These are phyloP conservation scores for Candida ortonii DNA, from an alignment of 805 yeast genomes.

Conservation along the genomic window DNA sequence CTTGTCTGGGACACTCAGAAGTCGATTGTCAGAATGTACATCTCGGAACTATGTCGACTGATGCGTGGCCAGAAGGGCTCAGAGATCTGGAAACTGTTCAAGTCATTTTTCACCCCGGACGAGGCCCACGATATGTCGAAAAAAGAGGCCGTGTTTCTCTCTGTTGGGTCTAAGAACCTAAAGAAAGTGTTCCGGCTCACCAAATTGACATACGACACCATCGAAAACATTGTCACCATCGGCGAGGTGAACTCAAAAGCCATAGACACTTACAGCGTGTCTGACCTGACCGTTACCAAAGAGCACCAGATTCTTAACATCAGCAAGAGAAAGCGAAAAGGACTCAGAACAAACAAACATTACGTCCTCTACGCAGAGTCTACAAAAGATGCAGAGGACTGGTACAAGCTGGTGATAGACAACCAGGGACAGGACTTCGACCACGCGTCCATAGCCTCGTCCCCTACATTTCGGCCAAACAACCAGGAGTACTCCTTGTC, in stretches of 20 bases:
- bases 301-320: constrained; percentile 28
- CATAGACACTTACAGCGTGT: constrained; percentile 21
- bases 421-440: constrained; percentile 13
- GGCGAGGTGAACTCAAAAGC: constrained; percentile 22
- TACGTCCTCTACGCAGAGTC: constrained; percentile 72
- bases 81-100: constrained; percentile 25
- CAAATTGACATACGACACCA: constrained; percentile 19
- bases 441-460: constrained; percentile 15
- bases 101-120: constrained; percentile 29
- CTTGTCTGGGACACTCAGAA: constrained; percentile 34
- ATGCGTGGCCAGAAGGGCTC: constrained; percentile 22
- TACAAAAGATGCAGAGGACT: constrained; percentile 50
- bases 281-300: constrained; percentile 22
- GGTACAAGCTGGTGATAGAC: constrained; percentile 21
- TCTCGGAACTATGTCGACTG: constrained; percentile 28
- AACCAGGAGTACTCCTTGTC: constrained; percentile 10
- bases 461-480: constrained; percentile 13
- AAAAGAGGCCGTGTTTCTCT: constrained; percentile 27
- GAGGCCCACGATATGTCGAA: constrained; percentile 25
- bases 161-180: constrained; percentile 22
- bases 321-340: constrained; percentile 30
- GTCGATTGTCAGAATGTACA: constrained; percentile 29
- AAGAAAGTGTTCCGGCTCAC: constrained; percentile 24
- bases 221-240: constrained; percentile 22
- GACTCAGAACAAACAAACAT: constrained; percentile 30